phyloP scores from a whole-genome alignment of 73 alveolate species.

The Paramecium caudatum region DNA sequence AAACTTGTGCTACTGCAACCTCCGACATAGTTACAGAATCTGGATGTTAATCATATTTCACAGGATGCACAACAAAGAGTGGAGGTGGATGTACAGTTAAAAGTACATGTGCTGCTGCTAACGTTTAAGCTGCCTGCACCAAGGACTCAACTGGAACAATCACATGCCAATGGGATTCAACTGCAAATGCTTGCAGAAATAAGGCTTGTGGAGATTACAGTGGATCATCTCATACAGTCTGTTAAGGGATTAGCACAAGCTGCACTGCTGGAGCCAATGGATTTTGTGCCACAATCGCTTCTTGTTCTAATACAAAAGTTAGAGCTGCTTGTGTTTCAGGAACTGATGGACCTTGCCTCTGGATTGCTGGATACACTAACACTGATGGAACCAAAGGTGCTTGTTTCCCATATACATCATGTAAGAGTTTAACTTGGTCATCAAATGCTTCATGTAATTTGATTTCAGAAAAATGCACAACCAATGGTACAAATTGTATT shows the following conservation, averaged over 20 bases:
- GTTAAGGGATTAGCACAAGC: background rate
- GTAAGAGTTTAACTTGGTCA: background rate
- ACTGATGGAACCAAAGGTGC: constrained; percentile 26
- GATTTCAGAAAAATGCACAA: background rate
- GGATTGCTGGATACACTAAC: background rate
- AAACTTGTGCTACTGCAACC: constrained; percentile 18
- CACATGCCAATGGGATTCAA: background rate
- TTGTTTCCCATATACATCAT: background rate
- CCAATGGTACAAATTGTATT: background rate
- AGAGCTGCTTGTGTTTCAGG: constrained; percentile 9
- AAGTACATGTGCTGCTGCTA: background rate
- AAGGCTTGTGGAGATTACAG: background rate
- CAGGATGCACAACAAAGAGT: background rate
- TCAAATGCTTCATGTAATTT: background rate
- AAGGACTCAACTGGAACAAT: background rate
- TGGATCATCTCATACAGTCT: background rate
- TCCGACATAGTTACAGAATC: background rate
- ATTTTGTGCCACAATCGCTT: background rate
- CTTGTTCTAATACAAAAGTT: background rate
- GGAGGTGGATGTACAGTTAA: constrained; percentile 29
- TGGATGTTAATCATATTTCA: background rate
- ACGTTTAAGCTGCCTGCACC: background rate
- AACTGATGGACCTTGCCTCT: constrained; percentile 45
- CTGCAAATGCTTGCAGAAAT: background rate
- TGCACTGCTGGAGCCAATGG: constrained; percentile 26